Evolutionary conservation across 805 yeast species (phyloP).

Genomic region (Saccharomycopsis selenospora): DNA sequence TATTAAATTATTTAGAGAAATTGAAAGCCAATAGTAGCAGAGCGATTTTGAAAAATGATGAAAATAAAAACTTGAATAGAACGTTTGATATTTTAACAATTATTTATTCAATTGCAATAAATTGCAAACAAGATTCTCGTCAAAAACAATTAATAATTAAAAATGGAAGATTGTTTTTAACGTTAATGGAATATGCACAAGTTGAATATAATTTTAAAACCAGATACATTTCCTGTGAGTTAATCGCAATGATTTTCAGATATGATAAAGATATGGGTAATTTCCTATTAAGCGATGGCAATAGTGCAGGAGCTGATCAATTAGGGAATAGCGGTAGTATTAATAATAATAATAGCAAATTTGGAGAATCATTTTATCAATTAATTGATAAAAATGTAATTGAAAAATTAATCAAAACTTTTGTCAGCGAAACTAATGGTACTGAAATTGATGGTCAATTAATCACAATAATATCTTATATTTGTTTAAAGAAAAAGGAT

Average conservation of each 20-base stretch:
- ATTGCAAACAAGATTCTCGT: conserved; percentile 13
- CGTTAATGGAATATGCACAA: conserved; percentile 11
- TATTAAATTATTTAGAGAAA: conserved; percentile 1
- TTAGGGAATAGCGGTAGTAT: no score
- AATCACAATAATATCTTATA: conserved; percentile 11
- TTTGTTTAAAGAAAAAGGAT: conserved; percentile 12
- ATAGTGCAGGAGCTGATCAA: not conserved
- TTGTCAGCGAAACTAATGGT: conserved; percentile 13
- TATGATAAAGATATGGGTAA: conserved; percentile 38
- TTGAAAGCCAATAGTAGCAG: not conserved
- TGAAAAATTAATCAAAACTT: conserved; percentile 6
- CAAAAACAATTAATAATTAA: conserved; percentile 14
- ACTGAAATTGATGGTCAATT: conserved; percentile 16
- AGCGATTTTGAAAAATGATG: conserved; percentile 3
- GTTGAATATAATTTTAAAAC: conserved; percentile 15
- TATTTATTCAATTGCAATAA: conserved; percentile 13
- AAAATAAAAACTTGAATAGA: not conserved
- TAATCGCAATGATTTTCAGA: conserved; percentile 53
- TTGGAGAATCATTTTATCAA: conserved; percentile 5
- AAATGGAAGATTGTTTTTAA: conserved; percentile 7
- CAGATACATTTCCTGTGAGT: conserved; percentile 22
- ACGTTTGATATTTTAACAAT: conserved; percentile 19
- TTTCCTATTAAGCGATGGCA: not conserved
- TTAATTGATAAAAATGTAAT: conserved; percentile 10
- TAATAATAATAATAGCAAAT: not conserved